Evolutionary conservation across 73 alveolate genomes (phyloP).

Genomic region (Stentor roeselii): DNA sequence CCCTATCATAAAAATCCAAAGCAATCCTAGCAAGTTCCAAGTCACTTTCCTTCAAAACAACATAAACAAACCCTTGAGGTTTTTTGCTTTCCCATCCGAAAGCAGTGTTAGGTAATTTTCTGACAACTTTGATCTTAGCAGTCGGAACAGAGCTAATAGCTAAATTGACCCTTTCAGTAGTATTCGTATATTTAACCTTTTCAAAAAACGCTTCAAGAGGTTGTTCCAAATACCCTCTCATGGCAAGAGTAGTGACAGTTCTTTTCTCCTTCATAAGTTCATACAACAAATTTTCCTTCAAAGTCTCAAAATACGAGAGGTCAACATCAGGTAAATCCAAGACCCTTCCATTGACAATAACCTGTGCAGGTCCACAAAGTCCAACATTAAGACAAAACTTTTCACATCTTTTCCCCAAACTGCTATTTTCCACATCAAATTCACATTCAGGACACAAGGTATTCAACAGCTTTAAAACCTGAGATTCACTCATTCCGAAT

Average conservation of each 20-base stretch:
- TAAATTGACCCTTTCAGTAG: slow-evolving; percentile 1
- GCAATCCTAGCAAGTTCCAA: background rate
- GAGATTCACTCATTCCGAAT: background rate
- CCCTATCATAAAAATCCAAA: background rate
- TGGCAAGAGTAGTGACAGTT: background rate
- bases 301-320: background rate
- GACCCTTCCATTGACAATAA: background rate
- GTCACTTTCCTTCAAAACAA: background rate
- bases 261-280: slow-evolving; percentile 3
- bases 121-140: background rate
- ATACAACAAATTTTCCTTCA: background rate
- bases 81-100: background rate
- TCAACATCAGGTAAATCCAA: background rate
- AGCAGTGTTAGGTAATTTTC: background rate
- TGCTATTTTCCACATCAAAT: background rate
- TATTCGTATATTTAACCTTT: background rate
- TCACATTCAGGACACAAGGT: background rate
- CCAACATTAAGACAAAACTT: slow-evolving; percentile 1
- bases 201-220: slow-evolving; percentile 21
- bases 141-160: background rate
- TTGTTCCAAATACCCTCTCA: background rate
- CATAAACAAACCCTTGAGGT: background rate
- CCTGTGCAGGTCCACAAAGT: slow-evolving; percentile 10
- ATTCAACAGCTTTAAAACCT: background rate
- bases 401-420: background rate